Conservation (phyloP, 805 yeast species). For the Metschnikowia cerradonensis region DNA sequence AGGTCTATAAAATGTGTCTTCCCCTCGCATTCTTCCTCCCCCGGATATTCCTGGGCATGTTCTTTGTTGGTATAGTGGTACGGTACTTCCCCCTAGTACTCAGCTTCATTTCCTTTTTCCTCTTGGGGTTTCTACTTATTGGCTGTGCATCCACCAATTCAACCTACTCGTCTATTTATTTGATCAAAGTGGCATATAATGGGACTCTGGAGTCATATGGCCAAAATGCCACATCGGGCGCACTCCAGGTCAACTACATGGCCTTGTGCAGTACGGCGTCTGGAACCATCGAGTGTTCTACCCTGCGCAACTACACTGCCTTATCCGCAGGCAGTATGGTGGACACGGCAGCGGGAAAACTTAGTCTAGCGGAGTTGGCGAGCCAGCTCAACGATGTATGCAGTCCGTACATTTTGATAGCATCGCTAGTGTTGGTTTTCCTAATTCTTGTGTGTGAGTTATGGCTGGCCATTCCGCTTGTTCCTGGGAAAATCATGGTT, state of each 20-base stretch:
- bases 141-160: slow-evolving; percentile 46
- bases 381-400: slow-evolving; percentile 42
- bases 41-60: slow-evolving; percentile 11
- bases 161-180: slow-evolving; percentile 46
- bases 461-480: slow-evolving; percentile 44
- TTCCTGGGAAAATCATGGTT: slow-evolving; percentile 42
- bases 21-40: slow-evolving; percentile 9
- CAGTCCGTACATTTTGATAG: slow-evolving; percentile 53
- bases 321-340: slow-evolving; percentile 30
- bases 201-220: slow-evolving; percentile 15
- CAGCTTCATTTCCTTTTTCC: slow-evolving; percentile 45
- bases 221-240: slow-evolving; percentile 3
- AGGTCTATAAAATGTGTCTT: slow-evolving; percentile 8
- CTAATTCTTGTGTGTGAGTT: slow-evolving; percentile 38
- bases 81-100: slow-evolving; percentile 22
- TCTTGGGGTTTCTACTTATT: slow-evolving; percentile 51
- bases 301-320: slow-evolving; percentile 23
- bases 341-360: slow-evolving; percentile 22
- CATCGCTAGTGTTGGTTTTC: slow-evolving; percentile 42
- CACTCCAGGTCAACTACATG: slow-evolving; percentile 51
- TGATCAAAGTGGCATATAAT: slow-evolving; percentile 49
- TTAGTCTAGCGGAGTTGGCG: slow-evolving; percentile 49
- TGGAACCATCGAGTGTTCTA: slow-evolving; percentile 33
- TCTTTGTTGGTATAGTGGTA: slow-evolving; percentile 10
- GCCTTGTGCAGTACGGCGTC: slow-evolving; percentile 49